phyloP scores from a whole-genome alignment of 2,329 filamentous ascomycete species.

The Lasiodiplodia sp. region DNA sequence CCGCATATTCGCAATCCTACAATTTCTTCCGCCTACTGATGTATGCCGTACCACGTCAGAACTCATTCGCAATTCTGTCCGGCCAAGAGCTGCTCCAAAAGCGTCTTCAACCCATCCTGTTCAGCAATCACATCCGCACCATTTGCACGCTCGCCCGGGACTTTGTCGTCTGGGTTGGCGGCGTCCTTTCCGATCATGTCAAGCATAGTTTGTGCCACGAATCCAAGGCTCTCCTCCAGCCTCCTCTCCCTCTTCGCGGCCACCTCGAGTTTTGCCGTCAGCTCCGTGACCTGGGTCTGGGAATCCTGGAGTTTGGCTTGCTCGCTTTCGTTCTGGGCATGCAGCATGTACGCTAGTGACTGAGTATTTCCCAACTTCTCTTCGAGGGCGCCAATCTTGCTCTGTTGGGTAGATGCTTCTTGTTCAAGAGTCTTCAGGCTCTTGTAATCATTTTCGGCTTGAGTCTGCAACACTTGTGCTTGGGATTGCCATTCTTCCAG shows the following conservation, averaged over 20 bases:
- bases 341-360: neutral
- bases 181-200: neutral
- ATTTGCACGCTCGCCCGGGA: neutral
- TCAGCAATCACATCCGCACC: neutral
- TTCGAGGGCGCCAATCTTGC: neutral
- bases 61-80: too few relatives aligned
- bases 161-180: neutral
- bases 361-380: neutral
- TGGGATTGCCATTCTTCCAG: too few relatives aligned
- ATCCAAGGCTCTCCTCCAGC: too few relatives aligned
- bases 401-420: neutral
- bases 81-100: neutral
- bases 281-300: neutral
- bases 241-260: too few relatives aligned
- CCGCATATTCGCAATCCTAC: too few relatives aligned
- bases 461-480: too few relatives aligned
- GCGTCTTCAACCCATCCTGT: neutral
- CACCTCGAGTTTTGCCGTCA: neutral
- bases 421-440: neutral
- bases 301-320: neutral
- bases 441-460: too few relatives aligned
- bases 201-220: neutral
- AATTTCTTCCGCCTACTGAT: too few relatives aligned
- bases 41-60: too few relatives aligned
- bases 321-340: neutral